Base-by-base conservation (phyloP, 352 stramenopile genomes). In the Phytophthora multivora region DNA sequence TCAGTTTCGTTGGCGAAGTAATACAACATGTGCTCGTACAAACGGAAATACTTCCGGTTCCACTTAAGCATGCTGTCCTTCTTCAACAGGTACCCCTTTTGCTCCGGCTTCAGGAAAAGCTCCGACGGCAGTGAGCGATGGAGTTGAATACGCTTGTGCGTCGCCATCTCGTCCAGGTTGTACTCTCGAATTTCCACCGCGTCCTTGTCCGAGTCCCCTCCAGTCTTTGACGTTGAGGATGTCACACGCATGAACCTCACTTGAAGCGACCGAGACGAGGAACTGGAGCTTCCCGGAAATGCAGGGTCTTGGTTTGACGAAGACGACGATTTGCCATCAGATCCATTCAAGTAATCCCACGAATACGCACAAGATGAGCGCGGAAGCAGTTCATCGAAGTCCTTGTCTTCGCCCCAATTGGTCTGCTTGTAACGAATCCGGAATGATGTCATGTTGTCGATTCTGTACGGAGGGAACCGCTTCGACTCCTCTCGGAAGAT, bases 401-500 rank as follows among this genome's bases (percentile, higher is more conserved):
- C 75, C 19, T 77, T 83, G 16, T 88, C 79, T 6, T 74, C 70
- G 18, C 81, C 79, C 88, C 88, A 96, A 35, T 79, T 82, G 18
- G 73, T 74, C 60, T 97, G 88, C 51, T 91, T 91, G 69, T 86
- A 96, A 51, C 91, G 79, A 43, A 97, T 93, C 31, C 86, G 82
- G 64, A 94, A 95, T 15, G 87, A 95, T 19, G 89, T 96, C 78
- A 93, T 93, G 71, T 97, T 97, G 60, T 96, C 89, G 46, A 97
- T 96, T 46, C 90, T 80, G 59, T 97, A 97, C 12, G 88, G 90
- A 18, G 87, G 90, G 49, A 93, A 97, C 4, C 86, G 81, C 38
- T 77, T 87, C 15, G 83, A 96, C 63, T 96, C 88, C 71, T 93
- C 84, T 18, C 84, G 75, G 46, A 97, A 96, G 10, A 95, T 77